phyloP scores from a whole-genome alignment of 202 grass and related monocot species.

The Hordeum pubiflorum region DNA sequence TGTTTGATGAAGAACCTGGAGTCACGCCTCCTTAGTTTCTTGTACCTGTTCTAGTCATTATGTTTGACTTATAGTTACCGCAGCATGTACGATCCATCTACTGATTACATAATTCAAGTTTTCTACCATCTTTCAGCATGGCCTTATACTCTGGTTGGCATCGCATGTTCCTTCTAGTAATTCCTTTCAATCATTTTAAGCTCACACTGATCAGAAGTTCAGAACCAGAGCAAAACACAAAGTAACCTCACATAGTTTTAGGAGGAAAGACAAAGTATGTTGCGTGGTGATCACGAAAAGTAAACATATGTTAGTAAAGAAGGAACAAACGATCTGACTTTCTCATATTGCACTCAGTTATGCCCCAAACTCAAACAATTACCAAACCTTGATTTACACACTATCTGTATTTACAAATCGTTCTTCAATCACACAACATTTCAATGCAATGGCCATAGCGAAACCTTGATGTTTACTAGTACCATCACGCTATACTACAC shows the following conservation, averaged over 20 bases:
- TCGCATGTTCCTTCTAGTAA: neutral
- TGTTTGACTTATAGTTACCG: neutral
- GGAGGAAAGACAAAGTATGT: neutral
- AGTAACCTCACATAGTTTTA: neutral
- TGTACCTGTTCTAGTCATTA: neutral
- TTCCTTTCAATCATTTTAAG: neutral
- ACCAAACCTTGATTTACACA: conserved; percentile 19
- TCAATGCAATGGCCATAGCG: neutral
- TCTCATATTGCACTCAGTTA: conserved; percentile 3
- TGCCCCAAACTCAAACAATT: conserved; percentile 15
- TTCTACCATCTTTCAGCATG: neutral
- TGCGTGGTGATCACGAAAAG: neutral
- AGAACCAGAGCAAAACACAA: neutral
- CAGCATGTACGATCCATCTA: neutral
- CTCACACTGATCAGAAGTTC: neutral
- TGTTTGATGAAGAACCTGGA: neutral
- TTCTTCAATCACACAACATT: conserved; percentile 5
- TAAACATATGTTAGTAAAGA: neutral
- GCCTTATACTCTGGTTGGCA: neutral
- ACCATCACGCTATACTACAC: neutral
- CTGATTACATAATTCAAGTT: neutral
- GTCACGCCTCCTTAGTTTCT: neutral
- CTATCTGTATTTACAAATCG: conserved; percentile 39
- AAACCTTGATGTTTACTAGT: conserved; percentile 18
- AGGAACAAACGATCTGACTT: neutral